Evolutionary conservation across 2,329 filamentous ascomycete genomes (phyloP).

Genomic region (Alternaria sp.): DNA sequence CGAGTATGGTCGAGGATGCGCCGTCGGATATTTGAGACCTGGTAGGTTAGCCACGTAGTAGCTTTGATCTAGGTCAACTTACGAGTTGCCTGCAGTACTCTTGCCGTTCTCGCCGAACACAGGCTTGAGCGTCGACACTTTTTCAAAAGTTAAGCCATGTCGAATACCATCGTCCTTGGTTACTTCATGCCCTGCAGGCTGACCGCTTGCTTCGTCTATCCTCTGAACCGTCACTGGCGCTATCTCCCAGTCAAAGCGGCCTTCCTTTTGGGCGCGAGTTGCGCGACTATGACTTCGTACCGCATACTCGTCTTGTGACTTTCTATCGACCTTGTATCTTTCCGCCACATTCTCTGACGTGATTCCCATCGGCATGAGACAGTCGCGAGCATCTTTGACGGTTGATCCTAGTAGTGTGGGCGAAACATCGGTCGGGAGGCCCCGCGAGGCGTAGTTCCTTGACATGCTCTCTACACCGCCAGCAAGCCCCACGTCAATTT

Average conservation of each 20-base stretch:
- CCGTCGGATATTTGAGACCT: slow-evolving; percentile 95
- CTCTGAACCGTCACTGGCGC: slow-evolving; percentile 82
- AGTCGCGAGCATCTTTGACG: slow-evolving; percentile 82
- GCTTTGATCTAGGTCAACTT: slow-evolving; percentile 8
- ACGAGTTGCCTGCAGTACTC: slow-evolving; percentile 86
- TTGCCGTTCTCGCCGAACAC: slow-evolving; percentile 91
- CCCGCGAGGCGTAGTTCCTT: slow-evolving; percentile 81
- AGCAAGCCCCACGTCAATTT: slow-evolving; percentile 87
- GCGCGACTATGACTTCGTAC: slow-evolving; percentile 87
- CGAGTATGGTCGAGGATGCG: slow-evolving; percentile 85
- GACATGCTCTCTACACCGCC: slow-evolving; percentile 91
- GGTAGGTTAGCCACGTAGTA: slow-evolving; percentile 23
- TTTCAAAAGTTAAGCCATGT: slow-evolving; percentile 85
- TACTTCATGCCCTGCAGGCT: slow-evolving; percentile 77
- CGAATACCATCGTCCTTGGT: slow-evolving; percentile 90
- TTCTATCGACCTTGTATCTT: slow-evolving; percentile 83
- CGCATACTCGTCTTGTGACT: slow-evolving; percentile 84
- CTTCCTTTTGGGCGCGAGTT: slow-evolving; percentile 86
- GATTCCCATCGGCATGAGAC: slow-evolving; percentile 97
- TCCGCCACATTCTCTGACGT: slow-evolving; percentile 93
- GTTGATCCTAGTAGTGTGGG: slow-evolving; percentile 78
- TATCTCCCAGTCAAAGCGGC: slow-evolving; percentile 93
- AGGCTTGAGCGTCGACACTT: slow-evolving; percentile 81
- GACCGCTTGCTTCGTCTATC: slow-evolving; percentile 73
- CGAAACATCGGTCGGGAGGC: slow-evolving; percentile 72